These are phyloP conservation scores for Plantago elongata DNA, from an alignment of 257 asterid species.

Conservation along the genomic window DNA sequence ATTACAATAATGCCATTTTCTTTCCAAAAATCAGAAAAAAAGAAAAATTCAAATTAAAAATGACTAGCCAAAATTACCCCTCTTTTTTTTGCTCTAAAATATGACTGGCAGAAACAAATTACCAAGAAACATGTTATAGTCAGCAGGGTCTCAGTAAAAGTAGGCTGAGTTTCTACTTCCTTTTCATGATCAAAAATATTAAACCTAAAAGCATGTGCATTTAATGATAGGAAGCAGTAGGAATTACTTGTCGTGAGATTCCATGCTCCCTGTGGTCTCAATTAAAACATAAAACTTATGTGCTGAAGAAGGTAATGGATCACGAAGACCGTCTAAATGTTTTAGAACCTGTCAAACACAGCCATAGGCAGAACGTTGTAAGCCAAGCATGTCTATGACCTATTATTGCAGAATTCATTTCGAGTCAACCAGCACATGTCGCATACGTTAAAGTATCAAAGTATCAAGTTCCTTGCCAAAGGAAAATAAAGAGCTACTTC, in stretches of 20 bases:
- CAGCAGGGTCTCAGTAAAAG: no score
- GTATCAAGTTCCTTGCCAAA: conserved; percentile 7
- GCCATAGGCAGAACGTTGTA: conserved; percentile 16
- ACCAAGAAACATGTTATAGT: no score
- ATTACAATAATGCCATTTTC: no score
- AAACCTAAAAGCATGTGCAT: conserved; percentile 20
- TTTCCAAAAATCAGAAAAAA: no score
- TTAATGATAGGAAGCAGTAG: conserved; percentile 23
- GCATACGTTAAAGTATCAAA: neutral
- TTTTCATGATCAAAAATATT: no score
- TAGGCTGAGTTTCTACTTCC: no score
- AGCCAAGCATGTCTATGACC: conserved; percentile 14
- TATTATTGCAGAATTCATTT: neutral
- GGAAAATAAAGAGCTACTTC: neutral
- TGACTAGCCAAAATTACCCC: no score
- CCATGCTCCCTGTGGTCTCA: conserved; percentile 94
- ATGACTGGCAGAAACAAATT: neutral
- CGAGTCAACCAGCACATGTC: neutral
- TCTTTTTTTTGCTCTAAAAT: neutral
- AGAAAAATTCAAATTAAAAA: no score
- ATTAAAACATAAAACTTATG: conserved; percentile 85
- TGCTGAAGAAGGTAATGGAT: conserved; percentile 81
- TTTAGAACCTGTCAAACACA: conserved; percentile 67
- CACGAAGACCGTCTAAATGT: conserved; percentile 88
- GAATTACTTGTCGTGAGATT: conserved; percentile 83